Evolutionary conservation across 495 filamentous ascomycete genomes (phyloP).

Genomic region (Sordaria brevicollis): DNA sequence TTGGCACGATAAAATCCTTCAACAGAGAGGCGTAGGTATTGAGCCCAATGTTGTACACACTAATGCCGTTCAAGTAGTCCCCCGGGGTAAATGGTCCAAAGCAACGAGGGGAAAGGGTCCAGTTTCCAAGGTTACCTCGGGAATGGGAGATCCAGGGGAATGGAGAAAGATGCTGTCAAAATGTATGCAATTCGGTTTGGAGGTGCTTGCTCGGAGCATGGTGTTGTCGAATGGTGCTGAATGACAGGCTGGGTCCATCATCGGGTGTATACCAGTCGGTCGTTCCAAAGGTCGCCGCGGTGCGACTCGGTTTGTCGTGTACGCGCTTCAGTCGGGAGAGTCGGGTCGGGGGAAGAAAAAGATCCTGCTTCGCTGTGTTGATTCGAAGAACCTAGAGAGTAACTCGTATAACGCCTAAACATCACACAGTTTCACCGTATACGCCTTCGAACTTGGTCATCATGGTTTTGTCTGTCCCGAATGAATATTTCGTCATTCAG

Average conservation of each 20-base stretch:
- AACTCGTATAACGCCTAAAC: too few species aligned
- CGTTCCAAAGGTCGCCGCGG: too few species aligned
- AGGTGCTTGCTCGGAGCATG: neutral
- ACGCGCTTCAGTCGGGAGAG: too few species aligned
- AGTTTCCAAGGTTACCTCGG: neutral
- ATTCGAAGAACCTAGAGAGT: too few species aligned
- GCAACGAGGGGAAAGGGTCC: neutral
- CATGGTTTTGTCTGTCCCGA: neutral
- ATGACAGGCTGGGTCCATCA: too few species aligned
- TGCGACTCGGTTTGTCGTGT: too few species aligned
- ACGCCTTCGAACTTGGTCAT: too few species aligned
- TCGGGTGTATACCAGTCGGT: too few species aligned
- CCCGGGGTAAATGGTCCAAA: neutral
- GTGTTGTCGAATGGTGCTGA: neutral
- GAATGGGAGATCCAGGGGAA: neutral
- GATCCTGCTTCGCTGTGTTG: too few species aligned
- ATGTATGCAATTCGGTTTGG: neutral
- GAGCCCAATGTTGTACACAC: constrained; percentile 96
- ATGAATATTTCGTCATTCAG: constrained; percentile 13
- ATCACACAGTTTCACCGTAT: too few species aligned
- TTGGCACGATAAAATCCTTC: constrained; percentile 99
- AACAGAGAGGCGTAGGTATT: constrained; percentile 66
- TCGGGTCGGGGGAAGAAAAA: too few species aligned
- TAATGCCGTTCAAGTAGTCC: constrained; percentile 70
- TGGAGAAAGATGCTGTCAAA: neutral